Base-by-base conservation (phyloP, 352 stramenopile genomes). In the Phytophthora tubulina region DNA sequence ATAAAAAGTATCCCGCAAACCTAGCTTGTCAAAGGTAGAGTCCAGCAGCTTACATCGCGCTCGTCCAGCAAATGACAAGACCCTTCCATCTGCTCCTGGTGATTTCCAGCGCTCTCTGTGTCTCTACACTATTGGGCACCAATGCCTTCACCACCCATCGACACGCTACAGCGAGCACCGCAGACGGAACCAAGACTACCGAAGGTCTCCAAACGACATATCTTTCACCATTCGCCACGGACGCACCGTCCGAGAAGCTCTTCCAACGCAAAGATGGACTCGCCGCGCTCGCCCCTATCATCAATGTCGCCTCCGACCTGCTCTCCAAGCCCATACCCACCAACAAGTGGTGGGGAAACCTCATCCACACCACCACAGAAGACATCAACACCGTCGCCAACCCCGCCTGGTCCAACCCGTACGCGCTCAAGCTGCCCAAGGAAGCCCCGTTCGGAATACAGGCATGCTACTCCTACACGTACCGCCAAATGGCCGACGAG, bases 261-360 rank as follows among this genome's bases (percentile, higher is more conserved):
- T 88, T 85, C 61, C 72, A 84, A 65, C 73, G 65, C 60, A 41
- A 73, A 13, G 79, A 81, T 35, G 72, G 71, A 36, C 72, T 89
- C 50, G 56, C 55, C 32, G 73, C 71, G 17, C 55, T 89, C 15
- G 78, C 79, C 8, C 81, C 81, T 2, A 81, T 86, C 67, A 67
- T 86, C 53, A 86, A 89, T 70, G 67, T 86, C 13, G 67, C 51
- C 38, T 41, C 62, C 65, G 72, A 63, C 10, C 68, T 70, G 56
- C 78, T 48, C 45, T 74, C 33, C 45, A 81, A 65, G 42, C 52
- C 84, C 3, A 85, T 92, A 38, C 84, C 84, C 61, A 91, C 84
- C 42, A 91, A 91, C 79, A 83, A 88, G 56, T 91, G 81, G 84
- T 91, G 84, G 84, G 81, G 81, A 5, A 91, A 91, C 73, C 67